phyloP scores from a whole-genome alignment of 306 rosid species.

The Pyrus bretschneideri region DNA sequence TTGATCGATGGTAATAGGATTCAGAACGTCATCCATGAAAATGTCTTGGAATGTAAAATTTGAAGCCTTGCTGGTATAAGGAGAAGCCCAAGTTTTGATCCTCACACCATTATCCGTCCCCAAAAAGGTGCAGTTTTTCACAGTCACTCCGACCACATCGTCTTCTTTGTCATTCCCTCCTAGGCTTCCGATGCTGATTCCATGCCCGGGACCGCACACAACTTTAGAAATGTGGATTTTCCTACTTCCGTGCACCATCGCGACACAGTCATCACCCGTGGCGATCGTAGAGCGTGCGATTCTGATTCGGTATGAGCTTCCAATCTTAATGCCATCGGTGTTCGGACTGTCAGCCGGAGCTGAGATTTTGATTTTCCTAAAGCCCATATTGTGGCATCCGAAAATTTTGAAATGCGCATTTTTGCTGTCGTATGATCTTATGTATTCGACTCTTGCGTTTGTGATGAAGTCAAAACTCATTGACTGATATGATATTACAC shows the following conservation, averaged over 20 bases:
- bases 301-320: constrained; percentile 13
- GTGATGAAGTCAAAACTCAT: constrained; percentile 42
- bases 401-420: constrained; percentile 32
- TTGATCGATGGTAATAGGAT: constrained; percentile 56
- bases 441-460: constrained; percentile 30
- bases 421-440: constrained; percentile 47
- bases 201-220: constrained; percentile 63
- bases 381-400: constrained; percentile 33
- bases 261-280: constrained; percentile 60
- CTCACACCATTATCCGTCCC: constrained; percentile 46
- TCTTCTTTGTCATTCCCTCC: constrained; percentile 26
- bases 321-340: constrained; percentile 72
- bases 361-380: constrained; percentile 21
- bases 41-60: constrained; percentile 43
- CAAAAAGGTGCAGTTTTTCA: constrained; percentile 34
- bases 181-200: constrained; percentile 66
- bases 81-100: constrained; percentile 57
- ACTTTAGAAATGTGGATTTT: constrained; percentile 25
- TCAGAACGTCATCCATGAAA: constrained; percentile 27
- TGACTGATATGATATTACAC: constrained; percentile 24
- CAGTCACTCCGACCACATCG: constrained; percentile 30
- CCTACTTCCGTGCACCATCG: constrained; percentile 36
- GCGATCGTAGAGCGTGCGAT: constrained; percentile 19
- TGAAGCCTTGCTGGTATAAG: constrained; percentile 17
- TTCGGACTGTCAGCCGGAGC: constrained; percentile 50